A percentile compares a stretch with the other conserved stretches of the same genome.
These are phyloP conservation scores for Scheffersomyces titani DNA, from an alignment of 1,139 yeast species.

Conservation along the genomic window DNA sequence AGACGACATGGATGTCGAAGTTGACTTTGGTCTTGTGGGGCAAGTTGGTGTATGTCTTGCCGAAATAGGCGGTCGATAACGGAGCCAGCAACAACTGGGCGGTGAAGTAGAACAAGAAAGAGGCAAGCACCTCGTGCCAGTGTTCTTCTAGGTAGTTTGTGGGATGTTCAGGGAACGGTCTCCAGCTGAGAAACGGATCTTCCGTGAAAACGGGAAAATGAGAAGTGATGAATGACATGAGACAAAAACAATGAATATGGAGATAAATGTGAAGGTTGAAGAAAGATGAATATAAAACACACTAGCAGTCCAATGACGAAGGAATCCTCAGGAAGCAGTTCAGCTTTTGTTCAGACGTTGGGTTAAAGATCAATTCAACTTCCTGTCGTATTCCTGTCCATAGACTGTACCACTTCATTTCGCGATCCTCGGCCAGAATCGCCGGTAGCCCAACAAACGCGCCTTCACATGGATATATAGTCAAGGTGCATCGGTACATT, in stretches of 20 bases:
- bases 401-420: too few relatives aligned
- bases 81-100: slow-evolving; percentile 46
- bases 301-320: too few relatives aligned
- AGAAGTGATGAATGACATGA: slow-evolving; percentile 7
- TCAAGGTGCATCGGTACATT: background rate
- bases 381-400: background rate
- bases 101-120: slow-evolving; percentile 39
- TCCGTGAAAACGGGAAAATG: slow-evolving; percentile 28
- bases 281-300: background rate
- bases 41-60: slow-evolving; percentile 50
- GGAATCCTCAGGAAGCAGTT: background rate
- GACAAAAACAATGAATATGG: background rate
- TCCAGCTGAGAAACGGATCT: slow-evolving; percentile 46
- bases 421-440: background rate
- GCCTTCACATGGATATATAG: background rate
- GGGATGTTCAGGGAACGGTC: slow-evolving; percentile 49
- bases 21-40: slow-evolving; percentile 55
- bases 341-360: background rate
- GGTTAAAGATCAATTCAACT: background rate
- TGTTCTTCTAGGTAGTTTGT: slow-evolving; percentile 36
- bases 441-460: background rate
- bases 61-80: slow-evolving; percentile 32
- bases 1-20: slow-evolving; percentile 86
- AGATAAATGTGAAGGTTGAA: background rate
- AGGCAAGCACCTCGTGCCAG: slow-evolving; percentile 53